Conservation (phyloP, 2,329 filamentous ascomycete species). For the Clonostachys byssicola region DNA sequence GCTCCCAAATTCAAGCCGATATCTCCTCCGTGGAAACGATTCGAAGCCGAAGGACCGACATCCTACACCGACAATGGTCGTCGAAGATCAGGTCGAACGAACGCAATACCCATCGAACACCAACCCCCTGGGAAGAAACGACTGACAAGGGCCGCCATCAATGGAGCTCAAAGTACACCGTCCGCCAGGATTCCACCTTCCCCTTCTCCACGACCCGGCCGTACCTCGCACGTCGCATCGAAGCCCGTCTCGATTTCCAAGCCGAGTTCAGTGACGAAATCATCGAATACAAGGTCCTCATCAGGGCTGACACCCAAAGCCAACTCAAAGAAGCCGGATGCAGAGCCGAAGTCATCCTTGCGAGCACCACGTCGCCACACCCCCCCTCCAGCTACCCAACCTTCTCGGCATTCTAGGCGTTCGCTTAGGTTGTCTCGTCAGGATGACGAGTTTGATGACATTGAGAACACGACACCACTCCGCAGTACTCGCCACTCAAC, state of each 20-base stretch:
- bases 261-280: slow-evolving; percentile 10
- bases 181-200: slow-evolving; percentile 9
- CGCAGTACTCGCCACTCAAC: slow-evolving; percentile 5
- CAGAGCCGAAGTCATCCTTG: slow-evolving; percentile 18
- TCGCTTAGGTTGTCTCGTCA: slow-evolving; percentile 37
- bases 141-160: slow-evolving; percentile 38
- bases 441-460: slow-evolving; percentile 16
- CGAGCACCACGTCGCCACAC: slow-evolving; percentile 32
- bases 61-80: slow-evolving; percentile 73
- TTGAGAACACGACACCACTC: slow-evolving; percentile 5
- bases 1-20: slow-evolving; percentile 42
- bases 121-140: slow-evolving; percentile 45
- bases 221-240: slow-evolving; percentile 1
- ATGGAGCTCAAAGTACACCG: slow-evolving; percentile 16
- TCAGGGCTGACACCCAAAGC: slow-evolving; percentile 20
- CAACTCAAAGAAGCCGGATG: slow-evolving; percentile 16
- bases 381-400: slow-evolving; percentile 31
- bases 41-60: slow-evolving; percentile 80
- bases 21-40: slow-evolving; percentile 93
- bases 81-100: slow-evolving; percentile 63
- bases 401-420: slow-evolving; percentile 32
- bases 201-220: slow-evolving; percentile 15
- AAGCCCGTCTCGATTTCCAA: slow-evolving; percentile 7
- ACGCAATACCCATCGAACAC: slow-evolving; percentile 48
- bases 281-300: slow-evolving; percentile 9